Conservation (phyloP, 192 early-diverging fungal genomes). For the Coemansia sp. region DNA sequence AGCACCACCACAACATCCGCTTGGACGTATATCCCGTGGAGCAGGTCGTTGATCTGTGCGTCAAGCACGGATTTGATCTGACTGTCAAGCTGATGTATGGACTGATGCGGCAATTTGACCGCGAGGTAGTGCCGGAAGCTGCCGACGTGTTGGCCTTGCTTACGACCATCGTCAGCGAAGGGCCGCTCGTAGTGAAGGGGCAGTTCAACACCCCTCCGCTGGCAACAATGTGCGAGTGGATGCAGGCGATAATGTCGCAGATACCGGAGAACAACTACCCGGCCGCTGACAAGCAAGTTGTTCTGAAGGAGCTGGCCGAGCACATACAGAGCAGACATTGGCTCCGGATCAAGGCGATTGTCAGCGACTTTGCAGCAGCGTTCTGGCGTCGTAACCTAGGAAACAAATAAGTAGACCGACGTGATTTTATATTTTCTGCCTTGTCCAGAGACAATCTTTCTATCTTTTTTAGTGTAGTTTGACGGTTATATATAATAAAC, state of each 20-base stretch:
- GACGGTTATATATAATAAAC: neutral
- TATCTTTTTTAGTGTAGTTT: neutral
- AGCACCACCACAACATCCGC: constrained; percentile 7
- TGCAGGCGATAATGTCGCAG: constrained; percentile 36
- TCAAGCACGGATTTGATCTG: constrained; percentile 37
- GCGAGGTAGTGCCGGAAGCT: constrained; percentile 33
- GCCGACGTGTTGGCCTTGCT: constrained; percentile 37
- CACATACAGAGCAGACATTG: constrained; percentile 32
- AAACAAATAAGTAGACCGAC: neutral
- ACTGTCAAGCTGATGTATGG: constrained; percentile 32
- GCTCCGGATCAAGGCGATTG: constrained; percentile 30
- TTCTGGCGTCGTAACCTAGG: constrained; percentile 44
- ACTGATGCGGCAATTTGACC: constrained; percentile 36
- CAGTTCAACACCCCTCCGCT: constrained; percentile 30
- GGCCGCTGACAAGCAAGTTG: constrained; percentile 25
- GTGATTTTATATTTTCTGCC: neutral
- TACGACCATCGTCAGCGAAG: constrained; percentile 38
- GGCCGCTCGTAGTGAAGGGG: constrained; percentile 17
- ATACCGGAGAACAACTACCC: constrained; percentile 37
- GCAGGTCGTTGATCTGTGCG: constrained; percentile 38
- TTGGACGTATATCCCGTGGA: constrained; percentile 35
- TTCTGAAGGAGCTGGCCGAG: constrained; percentile 30
- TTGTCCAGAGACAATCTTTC: neutral
- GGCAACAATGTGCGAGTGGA: constrained; percentile 43
- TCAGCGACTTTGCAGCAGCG: constrained; percentile 31